These are phyloP conservation scores for Colletotrichum graminicola DNA, from an alignment of 2,329 filamentous ascomycete species.

Conservation along the genomic window DNA sequence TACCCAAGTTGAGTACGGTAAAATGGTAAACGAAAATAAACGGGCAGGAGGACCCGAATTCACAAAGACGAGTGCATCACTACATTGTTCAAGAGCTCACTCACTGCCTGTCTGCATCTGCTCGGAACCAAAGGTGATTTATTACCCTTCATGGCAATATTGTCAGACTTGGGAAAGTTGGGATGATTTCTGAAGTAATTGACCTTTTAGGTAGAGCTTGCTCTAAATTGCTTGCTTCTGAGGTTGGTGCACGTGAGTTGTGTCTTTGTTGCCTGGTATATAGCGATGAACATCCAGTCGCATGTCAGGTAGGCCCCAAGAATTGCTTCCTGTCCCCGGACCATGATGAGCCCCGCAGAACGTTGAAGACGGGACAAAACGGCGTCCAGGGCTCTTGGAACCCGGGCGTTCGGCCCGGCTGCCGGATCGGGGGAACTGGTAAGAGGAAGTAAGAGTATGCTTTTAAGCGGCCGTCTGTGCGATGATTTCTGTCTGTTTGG, in stretches of 20 bases:
- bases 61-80: background rate
- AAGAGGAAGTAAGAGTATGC: background rate
- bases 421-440: constrained; percentile 2
- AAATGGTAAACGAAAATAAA: background rate
- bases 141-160: background rate
- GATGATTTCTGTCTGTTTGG: no score
- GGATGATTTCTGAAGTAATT: background rate
- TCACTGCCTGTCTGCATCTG: background rate
- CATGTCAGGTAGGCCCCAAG: background rate
- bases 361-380: constrained; percentile 25
- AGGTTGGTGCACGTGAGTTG: background rate
- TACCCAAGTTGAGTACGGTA: constrained; percentile 3
- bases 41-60: background rate
- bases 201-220: constrained; percentile 24
- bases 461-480: background rate
- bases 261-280: no score
- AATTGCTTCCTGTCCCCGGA: background rate
- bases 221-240: background rate
- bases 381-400: background rate
- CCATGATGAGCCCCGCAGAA: constrained; percentile 1
- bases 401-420: background rate
- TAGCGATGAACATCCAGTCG: background rate
- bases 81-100: background rate
- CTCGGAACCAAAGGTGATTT: background rate
- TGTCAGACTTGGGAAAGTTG: background rate